Percentiles rank a stretch among this genome's conserved stretches.
Evolutionary conservation across 768 basidiomycete genomes (phyloP).

Genomic region (Hygrocybe coccinea): DNA sequence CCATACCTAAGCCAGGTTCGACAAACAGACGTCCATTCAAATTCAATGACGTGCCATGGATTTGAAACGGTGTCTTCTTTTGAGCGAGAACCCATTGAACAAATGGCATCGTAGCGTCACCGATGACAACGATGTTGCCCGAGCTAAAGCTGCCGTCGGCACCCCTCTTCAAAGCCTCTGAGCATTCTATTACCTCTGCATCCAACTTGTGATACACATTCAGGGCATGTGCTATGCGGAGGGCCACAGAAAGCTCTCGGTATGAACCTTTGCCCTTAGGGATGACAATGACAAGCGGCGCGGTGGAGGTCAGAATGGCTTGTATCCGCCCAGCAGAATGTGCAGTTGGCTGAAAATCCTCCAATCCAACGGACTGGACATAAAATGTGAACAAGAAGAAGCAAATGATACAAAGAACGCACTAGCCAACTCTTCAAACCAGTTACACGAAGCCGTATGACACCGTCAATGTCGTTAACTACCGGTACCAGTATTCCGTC

Average conservation of each 20-base stretch:
- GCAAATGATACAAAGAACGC: not conserved
- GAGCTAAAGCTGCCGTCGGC: constrained; percentile 21
- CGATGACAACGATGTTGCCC: constrained; percentile 60
- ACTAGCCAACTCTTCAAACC: not conserved
- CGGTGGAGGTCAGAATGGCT: constrained; percentile 51
- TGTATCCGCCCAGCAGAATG: constrained; percentile 57
- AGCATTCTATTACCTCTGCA: constrained; percentile 48
- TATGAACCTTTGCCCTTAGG: constrained; percentile 30
- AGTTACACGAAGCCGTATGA: not conserved
- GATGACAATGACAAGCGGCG: constrained; percentile 54
- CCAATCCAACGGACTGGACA: not conserved
- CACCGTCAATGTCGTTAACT: not conserved
- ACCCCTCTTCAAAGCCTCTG: constrained; percentile 29
- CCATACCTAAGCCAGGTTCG: constrained; percentile 29
- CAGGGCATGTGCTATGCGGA: constrained; percentile 64
- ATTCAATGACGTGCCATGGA: constrained; percentile 23
- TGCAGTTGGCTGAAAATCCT: not conserved
- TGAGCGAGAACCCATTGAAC: constrained; percentile 30
- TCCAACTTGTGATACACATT: constrained; percentile 68
- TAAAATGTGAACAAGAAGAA: not conserved
- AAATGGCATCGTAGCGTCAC: constrained; percentile 34
- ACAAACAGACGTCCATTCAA: constrained; percentile 26
- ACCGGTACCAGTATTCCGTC: not conserved
- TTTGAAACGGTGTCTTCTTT: constrained; percentile 30
- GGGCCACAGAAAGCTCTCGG: constrained; percentile 49